Base-by-base conservation (phyloP, 306 rosid genomes). In the Trichosanthes truncata region DNA sequence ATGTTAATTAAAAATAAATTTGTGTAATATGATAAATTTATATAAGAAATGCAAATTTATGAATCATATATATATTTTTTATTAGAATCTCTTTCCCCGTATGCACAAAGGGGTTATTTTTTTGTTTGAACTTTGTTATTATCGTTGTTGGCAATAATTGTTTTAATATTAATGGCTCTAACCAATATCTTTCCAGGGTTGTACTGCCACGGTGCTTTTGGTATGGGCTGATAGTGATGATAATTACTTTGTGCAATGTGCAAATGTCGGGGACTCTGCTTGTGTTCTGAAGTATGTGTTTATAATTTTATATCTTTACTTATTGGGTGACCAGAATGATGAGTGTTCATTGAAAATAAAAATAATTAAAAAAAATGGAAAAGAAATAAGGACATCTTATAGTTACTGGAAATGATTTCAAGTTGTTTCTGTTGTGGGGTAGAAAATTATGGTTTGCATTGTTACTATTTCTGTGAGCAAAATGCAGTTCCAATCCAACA, bases 191-290 rank as follows among this genome's bases (percentile, higher is more conserved):
- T 80, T 79, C 69, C 94, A 96, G 99, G 99, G 99, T 71, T 96
- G 99, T 88, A 96, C 99, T 73, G 98, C 99, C 23, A 96, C 99
- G 48, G 85, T 93, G 83, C 97, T 96, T 85, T 89, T 96, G 83
- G 94, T 93, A 74, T 96, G 99, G 99, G 69, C 87, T 77, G 92
- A 91, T 80, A 79, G 78, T 78, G 59, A 81, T 74, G 86, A 81
- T 51, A 91, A 87, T 43, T 91, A 88, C 84, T 93, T 87, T 87
- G 96, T 86, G 25, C 99, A 96, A 83, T 93, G 98, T 88, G 99
- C 99, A 72, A 96, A 96, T 84, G 91, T 96, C 73, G 99, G 99
- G 81, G 99, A 96, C 83, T 96, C 99, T 38, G 82, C 89, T 74
- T 93, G 99, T 78, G 82, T 91, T 80, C 82, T 96, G 85, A 96